Base-by-base conservation (phyloP, 495 filamentous ascomycete species). In the Sabuloglossum arenarium region DNA sequence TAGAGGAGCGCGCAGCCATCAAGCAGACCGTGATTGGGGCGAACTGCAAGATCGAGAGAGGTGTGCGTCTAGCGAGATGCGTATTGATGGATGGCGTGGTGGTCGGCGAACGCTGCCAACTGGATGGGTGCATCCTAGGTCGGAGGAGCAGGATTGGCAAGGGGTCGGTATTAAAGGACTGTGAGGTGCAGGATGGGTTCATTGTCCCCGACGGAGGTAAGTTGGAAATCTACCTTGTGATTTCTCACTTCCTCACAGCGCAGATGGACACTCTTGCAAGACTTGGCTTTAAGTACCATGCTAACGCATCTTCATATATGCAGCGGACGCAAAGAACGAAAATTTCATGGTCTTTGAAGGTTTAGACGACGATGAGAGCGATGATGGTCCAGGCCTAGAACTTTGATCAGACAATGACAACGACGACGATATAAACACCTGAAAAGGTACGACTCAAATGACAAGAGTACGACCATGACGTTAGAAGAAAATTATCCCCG, bases 81-180 rank as follows among this genome's bases (percentile, higher is more conserved):
- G 65, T 97, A 29, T 67, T 98, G 30, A 93, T 98, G 85, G 88
- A 95, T 56, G 86, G 86, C 9, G 88, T 82, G 3, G 79, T 84
- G 3, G 78, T 98, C 4, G 88, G 80, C 6, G 80, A 82, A 61
- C 78, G 82, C 23, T 83, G 78, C 59, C 79, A 81, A 63, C 67
- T 97, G 49, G 88, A 81, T 8, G 85, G 84, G 1, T 94, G 86
- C 61, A 79, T 95, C 25, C 63, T 97, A 10, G 91, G 93, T 0
- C 76, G 79, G 53, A 69, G 85, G 50, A 79, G 76, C 51, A 79
- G 79, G 62, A 75, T 97, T 49, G 88, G 88, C 0, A 80, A 83
- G 25, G 82, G 83, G 47, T 83, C 77, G 49, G 73, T 74, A 19
- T 69, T 98, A 55, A 85, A 79, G 55, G 87, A 96, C 57, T 94